Evolutionary conservation across 169 alveolate species (phyloP).

Genomic region (Amoebophrya sp.): DNA sequence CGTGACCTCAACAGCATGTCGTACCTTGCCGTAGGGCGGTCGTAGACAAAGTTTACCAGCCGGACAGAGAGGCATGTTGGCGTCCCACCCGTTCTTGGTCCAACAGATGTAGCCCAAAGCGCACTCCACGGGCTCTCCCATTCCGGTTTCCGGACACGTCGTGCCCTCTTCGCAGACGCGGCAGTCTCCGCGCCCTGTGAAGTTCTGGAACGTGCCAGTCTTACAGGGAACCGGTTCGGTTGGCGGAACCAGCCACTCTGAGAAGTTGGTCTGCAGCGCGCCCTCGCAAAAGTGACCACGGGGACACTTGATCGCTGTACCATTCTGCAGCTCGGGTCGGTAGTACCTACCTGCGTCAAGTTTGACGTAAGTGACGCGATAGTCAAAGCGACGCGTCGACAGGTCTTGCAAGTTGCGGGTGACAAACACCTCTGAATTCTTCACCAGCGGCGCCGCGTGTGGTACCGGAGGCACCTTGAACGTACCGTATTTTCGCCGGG

Average conservation of each 20-base stretch:
- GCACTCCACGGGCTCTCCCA: not conserved
- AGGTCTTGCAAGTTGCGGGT: constrained; percentile 27
- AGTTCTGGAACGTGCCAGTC: constrained; percentile 25
- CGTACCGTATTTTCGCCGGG: not conserved
- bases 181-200: constrained; percentile 30
- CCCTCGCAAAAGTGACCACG: constrained; percentile 37
- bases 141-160: constrained; percentile 21
- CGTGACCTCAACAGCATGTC: not conserved
- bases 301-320: constrained; percentile 21
- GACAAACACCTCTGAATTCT: not conserved
- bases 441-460: not conserved
- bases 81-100: constrained; percentile 20
- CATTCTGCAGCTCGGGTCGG: constrained; percentile 32
- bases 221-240: constrained; percentile 26
- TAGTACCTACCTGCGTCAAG: constrained; percentile 22
- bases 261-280: constrained; percentile 31
- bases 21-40: not conserved
- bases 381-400: not conserved
- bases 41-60: constrained; percentile 13
- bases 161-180: constrained; percentile 27
- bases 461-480: constrained; percentile 33
- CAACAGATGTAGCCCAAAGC: constrained; percentile 27
- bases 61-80: constrained; percentile 27
- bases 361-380: not conserved
- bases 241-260: constrained; percentile 26